These are phyloP conservation scores for Pseudogymnoascus sp. DNA, from an alignment of 2,329 filamentous ascomycete genomes.

Conservation along the genomic window DNA sequence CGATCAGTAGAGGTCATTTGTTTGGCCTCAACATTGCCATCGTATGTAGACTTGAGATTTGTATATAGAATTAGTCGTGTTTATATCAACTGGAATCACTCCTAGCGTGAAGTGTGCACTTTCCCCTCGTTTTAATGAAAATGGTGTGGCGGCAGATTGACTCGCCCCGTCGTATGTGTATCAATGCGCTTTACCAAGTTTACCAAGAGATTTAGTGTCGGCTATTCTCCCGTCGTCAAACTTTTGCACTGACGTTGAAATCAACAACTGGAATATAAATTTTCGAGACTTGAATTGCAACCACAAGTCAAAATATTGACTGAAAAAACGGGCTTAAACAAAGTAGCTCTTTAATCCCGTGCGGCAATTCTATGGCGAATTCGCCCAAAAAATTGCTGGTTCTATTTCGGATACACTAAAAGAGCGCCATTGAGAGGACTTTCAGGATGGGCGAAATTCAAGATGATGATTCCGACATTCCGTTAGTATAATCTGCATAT, in stretches of 20 bases:
- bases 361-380: not conserved
- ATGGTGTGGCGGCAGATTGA: not conserved
- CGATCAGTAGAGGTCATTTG: slow-evolving; percentile 55
- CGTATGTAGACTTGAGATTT: slow-evolving; percentile 8
- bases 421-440: not conserved
- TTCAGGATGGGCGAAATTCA: slow-evolving; percentile 1
- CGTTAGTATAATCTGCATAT: slow-evolving; percentile 1
- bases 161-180: slow-evolving; percentile 1
- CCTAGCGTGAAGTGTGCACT: not conserved
- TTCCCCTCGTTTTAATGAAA: not conserved
- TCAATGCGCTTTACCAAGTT: not conserved
- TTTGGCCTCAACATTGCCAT: not conserved
- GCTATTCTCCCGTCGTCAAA: not conserved
- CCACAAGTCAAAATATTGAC: not conserved
- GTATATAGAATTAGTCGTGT: slow-evolving; percentile 8
- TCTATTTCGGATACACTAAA: slow-evolving; percentile 7
- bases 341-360: not conserved
- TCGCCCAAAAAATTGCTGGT: not conserved
- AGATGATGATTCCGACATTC: not conserved
- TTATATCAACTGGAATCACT: slow-evolving; percentile 1
- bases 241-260: slow-evolving; percentile 4
- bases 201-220: slow-evolving; percentile 7
- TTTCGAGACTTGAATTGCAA: not conserved
- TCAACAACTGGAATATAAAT: not conserved
- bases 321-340: not conserved